phyloP scores from a whole-genome alignment of 2,329 filamentous ascomycete genomes.

The Shiraia sp. region DNA sequence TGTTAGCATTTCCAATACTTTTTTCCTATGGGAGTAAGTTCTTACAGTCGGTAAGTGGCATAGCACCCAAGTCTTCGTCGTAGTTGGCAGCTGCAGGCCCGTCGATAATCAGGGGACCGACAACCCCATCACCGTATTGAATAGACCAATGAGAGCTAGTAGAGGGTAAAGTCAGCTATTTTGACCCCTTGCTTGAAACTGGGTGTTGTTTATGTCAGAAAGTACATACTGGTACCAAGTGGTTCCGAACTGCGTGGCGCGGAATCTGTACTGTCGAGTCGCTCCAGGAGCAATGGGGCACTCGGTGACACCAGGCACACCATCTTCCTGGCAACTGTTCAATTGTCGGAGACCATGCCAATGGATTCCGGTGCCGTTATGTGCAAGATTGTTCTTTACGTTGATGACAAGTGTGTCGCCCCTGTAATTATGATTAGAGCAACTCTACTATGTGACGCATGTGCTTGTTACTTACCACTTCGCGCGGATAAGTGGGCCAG shows the following conservation, averaged over 20 bases:
- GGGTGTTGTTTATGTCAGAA: too few species aligned
- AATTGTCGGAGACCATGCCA: conserved; percentile 54
- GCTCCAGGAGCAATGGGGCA: conserved; percentile 68
- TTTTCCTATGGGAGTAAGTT: too few species aligned
- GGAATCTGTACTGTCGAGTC: conserved; percentile 61
- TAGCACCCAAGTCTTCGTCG: conserved; percentile 64
- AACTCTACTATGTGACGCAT: too few species aligned
- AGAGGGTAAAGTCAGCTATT: background rate
- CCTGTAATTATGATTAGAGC: conserved; percentile 4
- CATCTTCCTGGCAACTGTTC: conserved; percentile 55
- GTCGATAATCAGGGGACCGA: conserved; percentile 47
- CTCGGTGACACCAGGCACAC: conserved; percentile 58
- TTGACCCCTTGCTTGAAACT: too few species aligned
- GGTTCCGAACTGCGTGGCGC: conserved; percentile 55
- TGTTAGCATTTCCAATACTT: too few species aligned
- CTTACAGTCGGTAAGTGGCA: conserved; percentile 64
- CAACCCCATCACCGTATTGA: conserved; percentile 50
- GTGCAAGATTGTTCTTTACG: conserved; percentile 41
- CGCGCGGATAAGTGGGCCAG: conserved; percentile 57
- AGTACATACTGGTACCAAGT: conserved; percentile 45
- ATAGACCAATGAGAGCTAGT: conserved; percentile 42
- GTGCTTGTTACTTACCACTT: conserved; percentile 18
- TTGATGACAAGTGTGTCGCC: conserved; percentile 47
- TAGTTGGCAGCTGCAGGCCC: conserved; percentile 50
- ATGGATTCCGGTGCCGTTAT: conserved; percentile 57